Percentiles rank a stretch among this genome's conserved stretches.
These are phyloP conservation scores for Trichopus zeylanicus DNA, from an alignment of 116 monocot species.

Conservation along the genomic window DNA sequence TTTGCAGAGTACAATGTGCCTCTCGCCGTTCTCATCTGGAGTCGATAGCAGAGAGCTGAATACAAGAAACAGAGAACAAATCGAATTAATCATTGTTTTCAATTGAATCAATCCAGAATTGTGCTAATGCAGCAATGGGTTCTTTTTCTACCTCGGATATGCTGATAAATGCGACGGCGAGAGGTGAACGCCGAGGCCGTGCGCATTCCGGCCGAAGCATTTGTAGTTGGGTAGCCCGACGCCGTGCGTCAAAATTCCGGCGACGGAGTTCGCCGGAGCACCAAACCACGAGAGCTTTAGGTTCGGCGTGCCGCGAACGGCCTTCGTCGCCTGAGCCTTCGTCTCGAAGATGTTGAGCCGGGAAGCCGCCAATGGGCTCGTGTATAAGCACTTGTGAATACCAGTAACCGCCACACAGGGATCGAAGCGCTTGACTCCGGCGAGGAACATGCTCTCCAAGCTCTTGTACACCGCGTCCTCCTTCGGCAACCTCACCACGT, in stretches of 20 bases:
- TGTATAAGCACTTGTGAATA: slow-evolving; percentile 27
- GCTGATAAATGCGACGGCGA: slow-evolving; percentile 27
- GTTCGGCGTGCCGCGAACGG: slow-evolving; percentile 39
- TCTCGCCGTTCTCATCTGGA: slow-evolving; percentile 34
- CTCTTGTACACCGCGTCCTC: slow-evolving; percentile 26
- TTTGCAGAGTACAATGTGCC: slow-evolving; percentile 56
- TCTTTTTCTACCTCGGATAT: not conserved
- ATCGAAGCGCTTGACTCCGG: slow-evolving; percentile 14
- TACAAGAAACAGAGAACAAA: not conserved
- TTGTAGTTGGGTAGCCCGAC: slow-evolving; percentile 22
- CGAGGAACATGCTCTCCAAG: slow-evolving; percentile 39
- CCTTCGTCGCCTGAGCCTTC: slow-evolving; percentile 17
- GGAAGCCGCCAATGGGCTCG: not conserved
- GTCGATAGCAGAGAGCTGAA: slow-evolving; percentile 27
- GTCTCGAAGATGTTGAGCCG: slow-evolving; percentile 32
- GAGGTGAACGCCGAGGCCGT: slow-evolving; percentile 55
- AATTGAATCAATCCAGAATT: not conserved
- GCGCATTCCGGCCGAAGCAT: slow-evolving; percentile 7
- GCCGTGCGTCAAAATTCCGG: slow-evolving; percentile 29
- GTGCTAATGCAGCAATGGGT: too few species aligned
- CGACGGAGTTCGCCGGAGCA: slow-evolving; percentile 15
- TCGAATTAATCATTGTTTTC: not conserved
- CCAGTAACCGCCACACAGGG: slow-evolving; percentile 18
- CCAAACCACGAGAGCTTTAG: slow-evolving; percentile 58
- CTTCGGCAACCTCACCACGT: slow-evolving; percentile 2